Evolutionary conservation across 192 early-diverging fungal genomes (phyloP).

Genomic region (Entomortierella chlamydospora): DNA sequence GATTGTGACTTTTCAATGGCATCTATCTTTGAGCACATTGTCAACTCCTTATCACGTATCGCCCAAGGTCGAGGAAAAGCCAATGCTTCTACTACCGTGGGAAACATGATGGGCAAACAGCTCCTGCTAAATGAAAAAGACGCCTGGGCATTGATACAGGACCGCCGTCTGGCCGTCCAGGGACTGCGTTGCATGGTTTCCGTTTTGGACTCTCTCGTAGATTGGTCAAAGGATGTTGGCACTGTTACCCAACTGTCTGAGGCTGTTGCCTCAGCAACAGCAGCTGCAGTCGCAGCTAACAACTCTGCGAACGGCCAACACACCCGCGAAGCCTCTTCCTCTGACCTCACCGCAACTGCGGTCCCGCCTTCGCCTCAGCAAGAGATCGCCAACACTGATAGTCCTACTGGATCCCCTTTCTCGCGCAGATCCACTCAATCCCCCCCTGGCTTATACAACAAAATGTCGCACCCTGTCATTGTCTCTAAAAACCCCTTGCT

Average conservation of each 20-base stretch:
- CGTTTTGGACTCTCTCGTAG: slow-evolving; percentile 72
- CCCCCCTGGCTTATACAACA: slow-evolving; percentile 31
- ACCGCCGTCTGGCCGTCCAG: slow-evolving; percentile 55
- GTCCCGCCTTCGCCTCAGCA: slow-evolving; percentile 30
- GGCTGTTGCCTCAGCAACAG: slow-evolving; percentile 25
- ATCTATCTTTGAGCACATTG: slow-evolving; percentile 90
- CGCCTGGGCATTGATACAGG: slow-evolving; percentile 55
- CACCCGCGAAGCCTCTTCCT: slow-evolving; percentile 19
- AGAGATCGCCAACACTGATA: slow-evolving; percentile 11
- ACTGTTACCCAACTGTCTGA: slow-evolving; percentile 29
- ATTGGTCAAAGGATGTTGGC: slow-evolving; percentile 70
- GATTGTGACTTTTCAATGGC: slow-evolving; percentile 87
- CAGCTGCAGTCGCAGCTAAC: neutral
- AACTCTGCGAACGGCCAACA: slow-evolving; percentile 25
- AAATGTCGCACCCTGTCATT: slow-evolving; percentile 55
- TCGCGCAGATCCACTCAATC: slow-evolving; percentile 22
- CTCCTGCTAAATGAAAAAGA: slow-evolving; percentile 52
- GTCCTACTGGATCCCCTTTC: slow-evolving; percentile 19
- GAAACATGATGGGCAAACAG: slow-evolving; percentile 58
- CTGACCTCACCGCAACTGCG: slow-evolving; percentile 9
- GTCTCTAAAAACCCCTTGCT: slow-evolving; percentile 59
- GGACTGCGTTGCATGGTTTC: slow-evolving; percentile 69
- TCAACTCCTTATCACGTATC: slow-evolving; percentile 70
- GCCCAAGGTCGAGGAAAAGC: slow-evolving; percentile 57
- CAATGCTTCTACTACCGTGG: slow-evolving; percentile 43